These are phyloP conservation scores for Recurvomyces mirabilis DNA, from an alignment of 495 filamentous ascomycete species.

Conservation along the genomic window DNA sequence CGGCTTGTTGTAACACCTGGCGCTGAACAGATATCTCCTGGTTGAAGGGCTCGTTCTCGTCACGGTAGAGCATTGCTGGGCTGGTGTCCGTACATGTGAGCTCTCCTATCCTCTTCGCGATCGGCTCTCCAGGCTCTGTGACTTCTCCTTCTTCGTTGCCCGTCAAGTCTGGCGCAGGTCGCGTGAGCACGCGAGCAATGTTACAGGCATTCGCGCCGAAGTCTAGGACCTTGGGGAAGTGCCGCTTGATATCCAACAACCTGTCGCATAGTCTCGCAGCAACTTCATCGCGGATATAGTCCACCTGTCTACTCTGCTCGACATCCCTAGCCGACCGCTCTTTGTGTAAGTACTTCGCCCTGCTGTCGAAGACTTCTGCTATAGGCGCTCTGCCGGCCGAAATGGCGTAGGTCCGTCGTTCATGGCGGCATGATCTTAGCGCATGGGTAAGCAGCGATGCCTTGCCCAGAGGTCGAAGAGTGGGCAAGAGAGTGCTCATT, in stretches of 20 bases:
- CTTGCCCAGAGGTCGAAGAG: background rate
- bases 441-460: background rate
- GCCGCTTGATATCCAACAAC: slow-evolving; percentile 84
- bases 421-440: background rate
- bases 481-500: background rate
- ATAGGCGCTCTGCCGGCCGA: slow-evolving; percentile 63
- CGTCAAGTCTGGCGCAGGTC: slow-evolving; percentile 45
- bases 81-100: slow-evolving; percentile 77
- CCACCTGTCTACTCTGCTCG: slow-evolving; percentile 61
- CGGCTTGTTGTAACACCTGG: slow-evolving; percentile 54
- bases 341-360: slow-evolving; percentile 78
- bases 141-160: slow-evolving; percentile 39
- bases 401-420: slow-evolving; percentile 53
- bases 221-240: slow-evolving; percentile 76
- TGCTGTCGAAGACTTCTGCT: slow-evolving; percentile 82
- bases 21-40: slow-evolving; percentile 55
- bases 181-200: slow-evolving; percentile 68
- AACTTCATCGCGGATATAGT: slow-evolving; percentile 89
- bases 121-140: slow-evolving; percentile 36
- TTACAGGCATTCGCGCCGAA: slow-evolving; percentile 93
- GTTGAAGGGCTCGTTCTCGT: slow-evolving; percentile 68
- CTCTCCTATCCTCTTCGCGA: slow-evolving; percentile 53
- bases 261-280: slow-evolving; percentile 76
- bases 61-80: slow-evolving; percentile 64
- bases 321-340: slow-evolving; percentile 67